Evolutionary conservation across 495 filamentous ascomycete genomes (phyloP), one percentile per base, ranked within the genome.

Genomic region (Lichina pygmaea): DNA sequence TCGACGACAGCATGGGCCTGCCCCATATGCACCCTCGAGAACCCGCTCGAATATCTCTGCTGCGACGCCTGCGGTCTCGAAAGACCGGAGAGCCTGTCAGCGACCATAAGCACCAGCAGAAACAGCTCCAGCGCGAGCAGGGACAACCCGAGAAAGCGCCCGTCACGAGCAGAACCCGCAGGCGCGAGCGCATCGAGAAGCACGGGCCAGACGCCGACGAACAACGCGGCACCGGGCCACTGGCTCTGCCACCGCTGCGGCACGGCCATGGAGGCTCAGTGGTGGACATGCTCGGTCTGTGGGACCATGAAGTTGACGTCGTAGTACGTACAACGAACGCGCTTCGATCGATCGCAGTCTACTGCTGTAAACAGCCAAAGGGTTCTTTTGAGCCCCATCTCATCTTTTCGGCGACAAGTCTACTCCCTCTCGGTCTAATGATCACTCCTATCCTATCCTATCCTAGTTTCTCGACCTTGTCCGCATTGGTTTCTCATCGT

Each of bases 31-130:
- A 95, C 86, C 0, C 66, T 89, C n/a, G 70, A 75, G 43, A 95
- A 95, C 52, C 74, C 79, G 3, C 49, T 66, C 31, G 68, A 59
- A 17, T 82, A 66, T 50, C 64, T 81, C 8, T 68, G 66, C 51
- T 94, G 86, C 56, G 84, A 86, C 52, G 83, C 73, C 3, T 94
- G 86, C 54, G 73, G 66, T 6, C 60, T 64, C 1, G 75, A 81
- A 54, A 66, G 78, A 12, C 40, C 46, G 32, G 13, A 34, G 33
- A 47, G 37, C 32, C 33, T 43, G 3, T 41, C 24, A 13, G 10
- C 10, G 6, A 13, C 6, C 30, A 41, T 33, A 30, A 39, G 11
- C 36, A 3, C 36, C 36, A 39, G 13, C 36, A 15, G n/a, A n/a
- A n/a, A n/a, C n/a, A n/a, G n/a, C n/a, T n/a, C n/a, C n/a, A n/a